Percentiles rank a stretch among this genome's conserved stretches.
Conservation (phyloP, 2,329 filamentous ascomycete genomes). For the Lasiodiplodia hormozganensis region DNA sequence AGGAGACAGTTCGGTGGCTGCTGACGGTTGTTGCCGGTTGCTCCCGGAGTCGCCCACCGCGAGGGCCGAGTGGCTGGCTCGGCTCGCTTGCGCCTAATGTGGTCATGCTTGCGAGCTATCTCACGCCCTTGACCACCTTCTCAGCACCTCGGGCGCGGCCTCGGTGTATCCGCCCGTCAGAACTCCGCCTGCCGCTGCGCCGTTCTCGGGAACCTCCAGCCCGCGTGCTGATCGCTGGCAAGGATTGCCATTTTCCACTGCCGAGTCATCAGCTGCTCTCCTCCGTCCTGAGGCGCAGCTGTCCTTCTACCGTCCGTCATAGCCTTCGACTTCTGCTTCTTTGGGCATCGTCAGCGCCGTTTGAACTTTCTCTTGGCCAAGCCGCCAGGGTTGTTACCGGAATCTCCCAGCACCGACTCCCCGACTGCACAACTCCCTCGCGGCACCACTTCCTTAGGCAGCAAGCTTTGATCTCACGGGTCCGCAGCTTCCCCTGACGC, state of each 20-base stretch:
- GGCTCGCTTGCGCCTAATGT: slow-evolving; percentile 4
- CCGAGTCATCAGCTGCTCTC: neutral
- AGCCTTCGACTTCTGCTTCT: slow-evolving; percentile 9
- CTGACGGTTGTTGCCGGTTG: slow-evolving; percentile 3
- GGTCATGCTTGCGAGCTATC: slow-evolving; percentile 5
- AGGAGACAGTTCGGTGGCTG: neutral
- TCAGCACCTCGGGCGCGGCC: neutral
- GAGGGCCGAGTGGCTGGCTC: slow-evolving; percentile 1
- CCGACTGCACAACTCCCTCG: neutral
- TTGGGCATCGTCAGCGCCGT: slow-evolving; percentile 12
- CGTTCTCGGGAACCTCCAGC: slow-evolving; percentile 7
- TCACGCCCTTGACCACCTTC: neutral
- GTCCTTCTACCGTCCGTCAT: neutral
- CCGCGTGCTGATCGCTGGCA: slow-evolving; percentile 11
- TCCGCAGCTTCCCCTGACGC: slow-evolving; percentile 18
- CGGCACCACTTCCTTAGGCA: slow-evolving; percentile 10
- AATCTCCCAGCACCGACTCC: neutral
- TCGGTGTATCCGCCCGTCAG: slow-evolving; percentile 14
- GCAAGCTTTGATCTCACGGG: slow-evolving; percentile 6
- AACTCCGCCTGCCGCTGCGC: slow-evolving; percentile 1
- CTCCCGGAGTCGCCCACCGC: slow-evolving; percentile 2
- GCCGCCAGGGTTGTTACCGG: neutral
- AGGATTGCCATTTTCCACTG: neutral
- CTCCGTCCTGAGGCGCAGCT: slow-evolving; percentile 1
- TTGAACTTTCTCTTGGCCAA: neutral